Evolutionary conservation across 805 yeast species (phyloP).

Genomic region (Zygotorulaspora sp.): DNA sequence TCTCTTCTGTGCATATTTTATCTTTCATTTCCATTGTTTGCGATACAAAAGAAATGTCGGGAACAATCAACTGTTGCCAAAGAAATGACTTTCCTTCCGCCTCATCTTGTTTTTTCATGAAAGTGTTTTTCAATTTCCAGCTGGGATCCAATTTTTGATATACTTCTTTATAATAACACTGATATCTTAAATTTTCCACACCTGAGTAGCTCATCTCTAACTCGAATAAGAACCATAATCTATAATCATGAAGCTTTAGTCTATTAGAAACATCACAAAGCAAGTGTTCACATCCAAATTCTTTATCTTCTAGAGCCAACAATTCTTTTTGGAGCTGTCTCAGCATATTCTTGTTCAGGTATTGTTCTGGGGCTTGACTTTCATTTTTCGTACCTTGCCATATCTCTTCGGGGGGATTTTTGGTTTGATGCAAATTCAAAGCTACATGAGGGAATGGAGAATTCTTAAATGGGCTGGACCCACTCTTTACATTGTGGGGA

Average conservation of each 20-base stretch:
- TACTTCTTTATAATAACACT: conserved; percentile 26
- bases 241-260: conserved; percentile 10
- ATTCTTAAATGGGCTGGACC: too few species aligned
- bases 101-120: conserved; percentile 6
- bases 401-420: too few species aligned
- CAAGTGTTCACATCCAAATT: conserved; percentile 18
- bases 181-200: conserved; percentile 26
- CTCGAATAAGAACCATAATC: conserved; percentile 34
- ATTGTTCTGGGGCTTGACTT: too few species aligned
- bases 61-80: conserved; percentile 15
- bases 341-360: conserved; percentile 19
- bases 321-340: conserved; percentile 23
- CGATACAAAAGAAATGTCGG: conserved; percentile 4
- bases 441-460: too few species aligned
- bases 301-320: conserved; percentile 14
- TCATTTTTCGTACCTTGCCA: too few species aligned
- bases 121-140: conserved; percentile 19
- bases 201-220: conserved; percentile 29
- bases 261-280: conserved; percentile 19
- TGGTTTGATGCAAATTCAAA: too few species aligned
- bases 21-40: not conserved
- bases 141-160: conserved; percentile 21
- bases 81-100: conserved; percentile 11
- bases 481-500: too few species aligned
- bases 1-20: too few species aligned